These are phyloP conservation scores for Fusarium ambrosium DNA, from an alignment of 2,329 filamentous ascomycete genomes.

Conservation along the genomic window DNA sequence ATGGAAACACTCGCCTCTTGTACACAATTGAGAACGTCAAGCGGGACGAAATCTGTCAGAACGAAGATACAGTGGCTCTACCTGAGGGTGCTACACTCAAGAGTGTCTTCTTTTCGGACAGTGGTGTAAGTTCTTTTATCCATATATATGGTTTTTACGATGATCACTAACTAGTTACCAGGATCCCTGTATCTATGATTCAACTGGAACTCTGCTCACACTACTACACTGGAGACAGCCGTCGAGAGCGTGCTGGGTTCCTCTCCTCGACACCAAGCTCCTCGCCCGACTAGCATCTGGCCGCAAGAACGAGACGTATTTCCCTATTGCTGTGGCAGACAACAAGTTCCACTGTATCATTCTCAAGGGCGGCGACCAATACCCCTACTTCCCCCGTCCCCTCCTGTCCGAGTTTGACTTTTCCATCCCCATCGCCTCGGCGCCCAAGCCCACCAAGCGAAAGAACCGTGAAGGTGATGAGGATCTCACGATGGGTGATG, in stretches of 20 bases:
- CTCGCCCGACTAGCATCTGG: conserved; percentile 86
- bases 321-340: conserved; percentile 93
- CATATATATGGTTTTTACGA: not conserved
- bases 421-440: conserved; percentile 80
- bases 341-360: conserved; percentile 99
- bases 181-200: conserved; percentile 98
- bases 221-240: conserved; percentile 91
- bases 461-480: conserved; percentile 49
- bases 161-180: conserved; percentile 50
- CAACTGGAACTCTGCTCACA: conserved; percentile 87
- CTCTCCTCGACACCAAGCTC: conserved; percentile 88
- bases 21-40: conserved; percentile 98
- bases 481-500: conserved; percentile 51
- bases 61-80: conserved; percentile 90
- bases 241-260: conserved; percentile 90
- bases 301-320: conserved; percentile 90
- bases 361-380: conserved; percentile 92
- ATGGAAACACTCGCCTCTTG: conserved; percentile 82
- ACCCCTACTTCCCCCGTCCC: conserved; percentile 92
- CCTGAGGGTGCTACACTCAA: conserved; percentile 79
- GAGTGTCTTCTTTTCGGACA: conserved; percentile 92
- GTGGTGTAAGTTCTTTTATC: conserved; percentile 72
- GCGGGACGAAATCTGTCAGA: conserved; percentile 93
- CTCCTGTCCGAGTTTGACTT: conserved; percentile 95
- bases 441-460: conserved; percentile 53